Conservation (phyloP, 2,329 filamentous ascomycete species). For the Dactylellina drechsleri region DNA sequence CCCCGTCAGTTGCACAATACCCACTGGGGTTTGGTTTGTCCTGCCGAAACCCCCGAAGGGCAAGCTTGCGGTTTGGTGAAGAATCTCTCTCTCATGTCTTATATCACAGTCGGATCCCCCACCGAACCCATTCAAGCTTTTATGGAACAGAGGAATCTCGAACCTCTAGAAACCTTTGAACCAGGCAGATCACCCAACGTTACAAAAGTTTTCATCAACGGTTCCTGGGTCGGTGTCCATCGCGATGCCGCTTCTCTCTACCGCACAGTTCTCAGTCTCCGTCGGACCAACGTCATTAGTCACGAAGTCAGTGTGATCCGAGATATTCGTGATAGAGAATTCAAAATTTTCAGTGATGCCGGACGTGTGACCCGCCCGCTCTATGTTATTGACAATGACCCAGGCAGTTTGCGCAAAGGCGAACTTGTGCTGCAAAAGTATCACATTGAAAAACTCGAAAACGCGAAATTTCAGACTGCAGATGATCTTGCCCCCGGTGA, state of each 20-base stretch:
- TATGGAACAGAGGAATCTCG: slow-evolving; percentile 95
- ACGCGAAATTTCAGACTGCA: slow-evolving; percentile 68
- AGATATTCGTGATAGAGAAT: slow-evolving; percentile 95
- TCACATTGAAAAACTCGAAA: slow-evolving; percentile 79
- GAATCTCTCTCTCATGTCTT: slow-evolving; percentile 97
- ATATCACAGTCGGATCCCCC: slow-evolving; percentile 93
- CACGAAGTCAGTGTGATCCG: slow-evolving; percentile 94
- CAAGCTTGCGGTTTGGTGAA: slow-evolving; percentile 98
- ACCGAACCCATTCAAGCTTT: slow-evolving; percentile 91
- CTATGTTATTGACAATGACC: slow-evolving; percentile 90
- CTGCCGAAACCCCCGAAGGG: slow-evolving; percentile 96
- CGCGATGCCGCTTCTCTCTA: slow-evolving; percentile 88
- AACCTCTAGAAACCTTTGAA: slow-evolving; percentile 94
- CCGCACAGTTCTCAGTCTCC: slow-evolving; percentile 77
- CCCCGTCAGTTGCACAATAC: slow-evolving; percentile 98
- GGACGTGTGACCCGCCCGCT: slow-evolving; percentile 93
- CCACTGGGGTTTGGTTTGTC: slow-evolving; percentile 97
- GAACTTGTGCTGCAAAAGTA: slow-evolving; percentile 84
- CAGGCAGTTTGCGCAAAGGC: slow-evolving; percentile 77
- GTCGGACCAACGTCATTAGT: slow-evolving; percentile 83
- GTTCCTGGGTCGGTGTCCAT: slow-evolving; percentile 96
- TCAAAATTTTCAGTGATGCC: slow-evolving; percentile 98
- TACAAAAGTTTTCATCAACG: slow-evolving; percentile 98
- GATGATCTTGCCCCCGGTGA: slow-evolving; percentile 64
- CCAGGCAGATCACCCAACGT: slow-evolving; percentile 85